phyloP scores from a whole-genome alignment of 2,329 filamentous ascomycete species.

The Coniochaeta sp. region DNA sequence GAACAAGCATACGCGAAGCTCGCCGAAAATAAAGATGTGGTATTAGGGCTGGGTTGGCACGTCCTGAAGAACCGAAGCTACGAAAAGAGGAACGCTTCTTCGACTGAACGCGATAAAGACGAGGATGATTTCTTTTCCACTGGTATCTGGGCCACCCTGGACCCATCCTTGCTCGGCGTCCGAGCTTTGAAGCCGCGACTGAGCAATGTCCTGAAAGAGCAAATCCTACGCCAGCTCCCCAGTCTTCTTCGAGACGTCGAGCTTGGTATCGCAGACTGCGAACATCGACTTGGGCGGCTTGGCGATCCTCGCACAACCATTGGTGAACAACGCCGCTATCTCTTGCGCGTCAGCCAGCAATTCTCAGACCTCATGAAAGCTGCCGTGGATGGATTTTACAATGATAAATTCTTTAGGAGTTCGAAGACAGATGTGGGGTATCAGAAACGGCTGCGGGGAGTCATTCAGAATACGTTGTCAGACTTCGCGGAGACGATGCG shows the following conservation, averaged over 20 bases:
- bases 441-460: conserved; percentile 41
- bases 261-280: conserved; percentile 23
- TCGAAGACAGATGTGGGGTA: conserved; percentile 20
- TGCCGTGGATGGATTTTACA: conserved; percentile 21
- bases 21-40: conserved; percentile 36
- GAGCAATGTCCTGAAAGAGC: conserved; percentile 39
- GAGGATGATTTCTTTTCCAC: conserved; percentile 37
- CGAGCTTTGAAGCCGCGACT: conserved; percentile 37
- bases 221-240: conserved; percentile 39
- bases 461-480: conserved; percentile 41
- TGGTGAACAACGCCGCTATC: conserved; percentile 21
- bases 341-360: conserved; percentile 17
- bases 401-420: conserved; percentile 12
- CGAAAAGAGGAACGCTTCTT: conserved; percentile 14
- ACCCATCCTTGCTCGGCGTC: conserved; percentile 35
- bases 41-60: conserved; percentile 46
- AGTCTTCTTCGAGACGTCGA: conserved; percentile 35
- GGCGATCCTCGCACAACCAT: conserved; percentile 37
- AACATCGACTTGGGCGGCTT: conserved; percentile 32
- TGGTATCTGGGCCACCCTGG: conserved; percentile 29
- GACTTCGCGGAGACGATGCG: conserved; percentile 38
- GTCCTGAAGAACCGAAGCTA: conserved; percentile 39
- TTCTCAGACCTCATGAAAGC: conserved; percentile 16
- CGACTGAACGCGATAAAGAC: conserved; percentile 21
- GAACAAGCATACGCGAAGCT: conserved; percentile 32